Percentiles rank a stretch among this genome's conserved stretches.
Conservation (phyloP, 2,329 filamentous ascomycete species). For the Fusarium burgessii region DNA sequence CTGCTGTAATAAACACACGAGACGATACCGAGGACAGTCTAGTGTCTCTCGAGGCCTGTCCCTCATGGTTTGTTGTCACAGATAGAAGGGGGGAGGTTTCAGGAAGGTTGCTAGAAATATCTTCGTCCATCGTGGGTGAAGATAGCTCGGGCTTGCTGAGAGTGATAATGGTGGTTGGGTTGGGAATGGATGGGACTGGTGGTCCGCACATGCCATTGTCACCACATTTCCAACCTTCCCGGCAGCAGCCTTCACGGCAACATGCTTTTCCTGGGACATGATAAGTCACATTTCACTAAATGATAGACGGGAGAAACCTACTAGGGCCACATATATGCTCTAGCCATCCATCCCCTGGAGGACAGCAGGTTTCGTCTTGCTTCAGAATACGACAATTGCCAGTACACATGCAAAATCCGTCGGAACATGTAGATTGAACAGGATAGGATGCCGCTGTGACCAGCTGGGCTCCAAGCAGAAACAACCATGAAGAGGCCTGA, state of each 20-base stretch:
- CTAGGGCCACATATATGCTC: neutral
- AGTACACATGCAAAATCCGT: neutral
- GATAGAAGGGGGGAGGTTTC: rapidly evolving
- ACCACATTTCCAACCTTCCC: neutral
- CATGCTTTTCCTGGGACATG: neutral
- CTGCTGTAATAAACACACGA: neutral
- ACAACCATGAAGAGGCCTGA: rapidly evolving
- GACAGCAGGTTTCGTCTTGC: neutral
- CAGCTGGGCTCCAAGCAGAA: rapidly evolving
- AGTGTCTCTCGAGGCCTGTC: neutral
- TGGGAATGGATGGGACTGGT: neutral
- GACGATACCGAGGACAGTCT: neutral
- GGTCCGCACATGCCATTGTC: neutral
- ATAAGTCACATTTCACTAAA: neutral
- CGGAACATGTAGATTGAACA: neutral
- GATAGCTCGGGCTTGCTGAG: neutral
- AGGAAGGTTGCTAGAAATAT: rapidly evolving
- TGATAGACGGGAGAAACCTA: neutral
- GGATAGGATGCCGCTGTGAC: neutral
- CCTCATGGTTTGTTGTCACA: neutral
- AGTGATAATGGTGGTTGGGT: neutral
- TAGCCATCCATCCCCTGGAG: neutral
- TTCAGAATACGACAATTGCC: neutral
- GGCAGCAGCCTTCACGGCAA: neutral
- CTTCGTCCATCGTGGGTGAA: rapidly evolving